Evolutionary conservation across 164 flowering plant genomes (phyloP), one percentile per base, ranked within the genome.

Genomic region (Chloranthus sessilifolius): DNA sequence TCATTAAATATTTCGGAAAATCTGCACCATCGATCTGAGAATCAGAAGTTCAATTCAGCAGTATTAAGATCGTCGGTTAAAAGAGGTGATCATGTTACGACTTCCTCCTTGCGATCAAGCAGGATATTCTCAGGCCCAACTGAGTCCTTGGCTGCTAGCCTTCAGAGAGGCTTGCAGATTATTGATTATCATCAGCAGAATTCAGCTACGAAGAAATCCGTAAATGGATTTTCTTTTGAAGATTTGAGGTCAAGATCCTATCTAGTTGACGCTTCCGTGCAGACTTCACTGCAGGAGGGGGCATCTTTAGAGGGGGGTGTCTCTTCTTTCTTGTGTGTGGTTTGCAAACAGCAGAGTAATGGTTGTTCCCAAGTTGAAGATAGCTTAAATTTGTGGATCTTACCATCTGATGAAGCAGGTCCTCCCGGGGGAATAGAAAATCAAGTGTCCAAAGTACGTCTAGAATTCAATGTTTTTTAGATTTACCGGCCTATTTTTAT

Each of bases 121-220:
- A 77, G 64, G 55, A 55, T 69, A 20, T 71, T 69, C 41, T 52
- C 77, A 16, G 76, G 85, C 20, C 80, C 90, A 9, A 69, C 99
- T 8, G 86, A 88, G 30, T 79, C 92, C 12, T 70, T 94, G 75
- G 97, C 95, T 40, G 87, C 90, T 35, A 89, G 99, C 60, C 90
- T 94, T 44, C 88, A 83, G 7, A 80, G 95, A 64, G 99, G 99
- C 36, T 62, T 87, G 59, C 74, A 85, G 71, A 83, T 94, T 31
- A 87, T 94, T 44, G 94, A 85, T 49, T 21, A 70, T 64, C 99
- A 94, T 56, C 88, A 89, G 59, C 57, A 52, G 63, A 78, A 60
- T 45, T 76, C 85, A 12, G 65, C 64, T 17, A 59, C 75, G 40
- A 70, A 52, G 48, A 76, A 63, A 65, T 72, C 87, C 25, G 67